These are phyloP conservation scores for Wallacemonas sp. DNA, from an alignment of 208 protist species.

Conservation along the genomic window DNA sequence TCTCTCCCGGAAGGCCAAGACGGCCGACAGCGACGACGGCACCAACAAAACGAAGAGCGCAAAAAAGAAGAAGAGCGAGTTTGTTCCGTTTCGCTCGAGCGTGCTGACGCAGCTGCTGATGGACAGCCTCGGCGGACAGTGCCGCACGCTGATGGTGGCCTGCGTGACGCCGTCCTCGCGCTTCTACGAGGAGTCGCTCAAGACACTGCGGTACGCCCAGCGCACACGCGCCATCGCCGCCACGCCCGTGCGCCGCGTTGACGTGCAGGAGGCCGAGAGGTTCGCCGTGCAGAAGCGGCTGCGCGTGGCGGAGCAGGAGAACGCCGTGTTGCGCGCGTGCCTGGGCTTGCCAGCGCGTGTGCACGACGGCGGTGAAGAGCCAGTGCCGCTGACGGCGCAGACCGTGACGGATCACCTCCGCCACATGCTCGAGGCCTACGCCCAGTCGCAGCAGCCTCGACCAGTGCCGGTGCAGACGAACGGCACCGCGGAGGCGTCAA, in stretches of 20 bases:
- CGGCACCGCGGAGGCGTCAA: no score
- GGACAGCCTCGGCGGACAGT: constrained; percentile 79
- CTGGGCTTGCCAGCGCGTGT: constrained; percentile 27
- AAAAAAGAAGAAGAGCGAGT: constrained; percentile 20
- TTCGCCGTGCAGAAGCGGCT: constrained; percentile 47
- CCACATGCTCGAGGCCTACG: constrained; percentile 13
- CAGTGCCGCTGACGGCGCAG: constrained; percentile 16
- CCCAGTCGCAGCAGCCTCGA: neutral
- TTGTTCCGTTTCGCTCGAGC: constrained; percentile 87
- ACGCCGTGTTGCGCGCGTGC: constrained; percentile 45
- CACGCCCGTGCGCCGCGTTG: constrained; percentile 53
- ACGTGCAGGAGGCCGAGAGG: constrained; percentile 58
- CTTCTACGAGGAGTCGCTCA: constrained; percentile 79
- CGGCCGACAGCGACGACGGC: neutral
- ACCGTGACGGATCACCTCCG: constrained; percentile 1
- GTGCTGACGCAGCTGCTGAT: constrained; percentile 88
- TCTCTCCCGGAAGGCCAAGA: constrained; percentile 42
- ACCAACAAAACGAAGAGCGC: neutral
- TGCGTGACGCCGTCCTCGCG: constrained; percentile 75
- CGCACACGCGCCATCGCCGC: constrained; percentile 65
- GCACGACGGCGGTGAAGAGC: constrained; percentile 10
- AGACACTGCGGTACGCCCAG: constrained; percentile 81
- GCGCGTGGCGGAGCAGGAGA: constrained; percentile 45
- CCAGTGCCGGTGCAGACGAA: no score
- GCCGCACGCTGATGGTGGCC: constrained; percentile 73